A percentile compares a stretch with the other conserved stretches of the same genome.
phyloP scores from a whole-genome alignment of 306 rosid species.

The Luffa aegyptiaca region DNA sequence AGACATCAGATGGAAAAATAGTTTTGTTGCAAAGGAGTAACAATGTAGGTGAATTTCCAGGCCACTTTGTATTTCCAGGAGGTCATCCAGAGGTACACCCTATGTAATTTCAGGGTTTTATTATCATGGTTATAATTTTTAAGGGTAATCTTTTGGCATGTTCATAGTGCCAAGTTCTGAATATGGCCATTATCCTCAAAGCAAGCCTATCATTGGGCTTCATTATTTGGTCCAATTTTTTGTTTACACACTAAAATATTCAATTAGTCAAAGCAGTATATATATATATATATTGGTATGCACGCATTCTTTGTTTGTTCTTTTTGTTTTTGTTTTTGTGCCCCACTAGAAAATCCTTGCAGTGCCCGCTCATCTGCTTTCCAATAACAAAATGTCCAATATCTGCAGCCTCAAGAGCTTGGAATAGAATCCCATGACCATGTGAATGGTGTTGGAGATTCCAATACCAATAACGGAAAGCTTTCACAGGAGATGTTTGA shows the following conservation, averaged over 20 bases:
- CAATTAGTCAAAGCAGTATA: not conserved
- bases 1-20: constrained; percentile 67
- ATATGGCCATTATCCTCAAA: not conserved
- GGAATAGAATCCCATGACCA: constrained; percentile 44
- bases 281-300: not conserved
- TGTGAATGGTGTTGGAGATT: constrained; percentile 32
- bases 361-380: not conserved
- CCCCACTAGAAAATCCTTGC: not conserved
- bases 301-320: not conserved
- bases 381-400: constrained; percentile 11
- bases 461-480: constrained; percentile 21
- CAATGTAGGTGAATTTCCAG: constrained; percentile 91
- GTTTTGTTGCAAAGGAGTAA: constrained; percentile 70
- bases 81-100: constrained; percentile 91
- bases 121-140: not conserved
- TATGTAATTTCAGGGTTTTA: not conserved
- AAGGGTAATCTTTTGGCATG: not conserved
- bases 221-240: constrained; percentile 6
- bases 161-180: not conserved
- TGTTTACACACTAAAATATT: not conserved
- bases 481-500: constrained; percentile 80
- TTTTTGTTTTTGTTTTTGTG: not conserved
- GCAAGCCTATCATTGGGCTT: not conserved
- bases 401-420: constrained; percentile 74
- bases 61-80: constrained; percentile 89